Percentiles rank a stretch among this genome's conserved stretches.
Evolutionary conservation across 176 grass and related monocot species (phyloP).

Genomic region (Lolium multiflorum): DNA sequence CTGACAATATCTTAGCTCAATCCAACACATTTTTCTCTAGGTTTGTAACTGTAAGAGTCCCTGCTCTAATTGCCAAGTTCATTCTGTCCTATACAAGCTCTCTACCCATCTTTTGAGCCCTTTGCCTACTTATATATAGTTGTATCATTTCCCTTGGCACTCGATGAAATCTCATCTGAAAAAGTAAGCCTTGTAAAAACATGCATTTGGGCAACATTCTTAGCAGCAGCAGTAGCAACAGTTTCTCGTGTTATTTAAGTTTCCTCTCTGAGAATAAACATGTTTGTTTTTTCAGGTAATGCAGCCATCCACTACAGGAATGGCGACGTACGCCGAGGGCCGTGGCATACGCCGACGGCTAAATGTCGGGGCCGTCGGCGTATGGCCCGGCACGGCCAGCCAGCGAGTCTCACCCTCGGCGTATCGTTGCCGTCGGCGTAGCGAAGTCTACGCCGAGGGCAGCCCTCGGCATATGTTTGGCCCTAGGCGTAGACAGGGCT

Average conservation of each 20-base stretch:
- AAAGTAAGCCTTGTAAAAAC: neutral
- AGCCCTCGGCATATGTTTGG: no score
- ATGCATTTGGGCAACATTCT: neutral
- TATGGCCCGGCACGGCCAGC: no score
- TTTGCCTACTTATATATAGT: neutral
- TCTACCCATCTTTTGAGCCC: neutral
- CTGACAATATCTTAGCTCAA: no score
- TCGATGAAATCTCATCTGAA: neutral
- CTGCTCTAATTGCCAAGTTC: neutral
- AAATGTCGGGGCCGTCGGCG: no score
- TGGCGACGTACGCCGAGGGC: no score
- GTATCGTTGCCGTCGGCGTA: no score
- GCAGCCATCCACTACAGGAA: no score
- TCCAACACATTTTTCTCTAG: conserved; percentile 71
- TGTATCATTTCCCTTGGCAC: neutral
- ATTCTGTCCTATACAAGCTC: neutral
- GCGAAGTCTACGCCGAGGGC: no score
- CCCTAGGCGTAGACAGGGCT: no score
- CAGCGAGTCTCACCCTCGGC: no score
- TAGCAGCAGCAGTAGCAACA: neutral
- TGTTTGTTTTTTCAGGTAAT: neutral
- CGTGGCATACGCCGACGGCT: no score
- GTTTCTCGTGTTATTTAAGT: neutral
- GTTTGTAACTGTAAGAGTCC: conserved; percentile 57
- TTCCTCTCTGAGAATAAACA: neutral